Evolutionary conservation across 495 filamentous ascomycete genomes (phyloP).

Genomic region (Tuber melanosporum): DNA sequence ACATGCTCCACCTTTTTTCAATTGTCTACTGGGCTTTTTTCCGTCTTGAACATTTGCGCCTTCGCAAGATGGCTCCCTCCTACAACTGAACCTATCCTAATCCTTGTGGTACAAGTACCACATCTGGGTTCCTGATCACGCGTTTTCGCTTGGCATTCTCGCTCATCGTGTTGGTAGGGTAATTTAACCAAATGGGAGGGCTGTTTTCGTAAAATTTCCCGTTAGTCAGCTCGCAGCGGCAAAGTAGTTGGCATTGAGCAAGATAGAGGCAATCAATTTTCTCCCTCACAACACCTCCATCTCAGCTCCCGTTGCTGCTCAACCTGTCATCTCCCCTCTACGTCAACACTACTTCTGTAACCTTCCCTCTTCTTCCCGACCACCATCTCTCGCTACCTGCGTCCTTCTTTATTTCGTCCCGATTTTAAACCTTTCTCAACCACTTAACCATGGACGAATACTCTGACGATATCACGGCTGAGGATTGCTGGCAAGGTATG

Average conservation of each 20-base stretch:
- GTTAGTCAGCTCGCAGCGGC: not conserved
- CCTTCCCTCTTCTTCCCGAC: not conserved
- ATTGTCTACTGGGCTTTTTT: not conserved
- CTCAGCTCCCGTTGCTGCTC: not conserved
- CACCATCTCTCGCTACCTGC: not conserved
- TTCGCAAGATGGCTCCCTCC: not conserved
- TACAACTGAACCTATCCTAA: not conserved
- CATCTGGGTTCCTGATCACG: not conserved
- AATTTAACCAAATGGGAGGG: not conserved
- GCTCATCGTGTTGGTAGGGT: not conserved
- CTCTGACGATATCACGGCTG: conserved; percentile 69
- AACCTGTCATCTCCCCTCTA: not conserved
- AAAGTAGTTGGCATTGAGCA: not conserved
- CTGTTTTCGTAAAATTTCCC: not conserved
- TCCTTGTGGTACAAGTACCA: not conserved
- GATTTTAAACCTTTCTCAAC: not conserved
- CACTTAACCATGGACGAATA: conserved; percentile 51
- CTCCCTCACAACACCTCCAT: not conserved
- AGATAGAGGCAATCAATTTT: not conserved
- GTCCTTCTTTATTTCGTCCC: conserved; percentile 1
- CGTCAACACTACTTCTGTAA: not conserved
- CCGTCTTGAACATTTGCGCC: not conserved
- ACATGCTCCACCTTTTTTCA: not conserved
- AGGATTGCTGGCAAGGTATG: conserved; percentile 79
- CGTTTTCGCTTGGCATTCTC: not conserved